Base-by-base conservation (phyloP, 352 stramenopile species). In the Phytophthora capsici region DNA sequence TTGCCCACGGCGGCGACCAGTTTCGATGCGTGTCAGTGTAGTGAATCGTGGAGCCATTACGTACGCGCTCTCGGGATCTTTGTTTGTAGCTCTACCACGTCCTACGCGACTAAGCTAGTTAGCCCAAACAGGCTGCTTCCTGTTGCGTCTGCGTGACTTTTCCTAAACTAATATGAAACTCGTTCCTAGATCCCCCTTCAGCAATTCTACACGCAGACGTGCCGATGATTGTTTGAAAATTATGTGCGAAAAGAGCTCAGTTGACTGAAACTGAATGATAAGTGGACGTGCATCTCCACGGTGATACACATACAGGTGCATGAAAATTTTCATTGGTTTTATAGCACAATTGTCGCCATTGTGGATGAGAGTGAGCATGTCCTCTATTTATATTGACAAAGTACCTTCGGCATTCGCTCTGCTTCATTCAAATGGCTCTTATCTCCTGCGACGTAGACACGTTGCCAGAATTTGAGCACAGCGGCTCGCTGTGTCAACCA, bases 131-230 rank as follows among this genome's bases (percentile, higher is more conserved):
- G 36, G 44, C 36, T 59, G 47, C 38, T 71, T 69, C 63, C 46
- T 57, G 30, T 41, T 57, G 37, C 49, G 48, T 68, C 37, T 40
- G 52, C 49, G 54, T 63, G 44, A 54, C 51, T 41, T 58, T 45
- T 72, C 51, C 28, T 62, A 49, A 75, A 63, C 26, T 71, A 75
- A 69, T 72, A 69, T 69, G 56, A 69, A 41, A 41, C 32, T 63
- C 43, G 38, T 61, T 60, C 49, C 45, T 67, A 71, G 56, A 57
- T 52, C 7, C 25, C 6, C 25, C 25, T 28, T 28, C 6, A 28
- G 25, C 25, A 28, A 28, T 28, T 28, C 4, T 28, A 28, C 7
- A 1, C 7, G 25, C 25, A 28, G 25, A 28, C 25, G 25, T 28
- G 25, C 25, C n/a, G n/a, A n/a, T n/a, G n/a, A n/a, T n/a, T n/a